These are phyloP conservation scores for Cladorrhinum sp. DNA, from an alignment of 2,329 filamentous ascomycete genomes.

Conservation along the genomic window DNA sequence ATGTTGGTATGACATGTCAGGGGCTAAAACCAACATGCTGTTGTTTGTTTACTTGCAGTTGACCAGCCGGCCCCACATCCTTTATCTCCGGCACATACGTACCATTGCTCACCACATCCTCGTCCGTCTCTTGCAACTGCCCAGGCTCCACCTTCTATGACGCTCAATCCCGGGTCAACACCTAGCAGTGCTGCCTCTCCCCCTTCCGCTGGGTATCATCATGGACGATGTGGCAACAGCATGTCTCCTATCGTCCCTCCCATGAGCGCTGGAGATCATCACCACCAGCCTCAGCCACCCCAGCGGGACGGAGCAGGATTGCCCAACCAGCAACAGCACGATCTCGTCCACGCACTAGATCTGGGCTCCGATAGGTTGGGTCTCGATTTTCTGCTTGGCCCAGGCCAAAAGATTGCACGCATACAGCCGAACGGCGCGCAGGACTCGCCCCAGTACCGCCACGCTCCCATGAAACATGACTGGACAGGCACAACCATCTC, in stretches of 20 bases:
- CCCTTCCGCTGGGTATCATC: conserved; percentile 13
- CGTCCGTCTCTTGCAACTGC: not conserved
- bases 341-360: conserved; percentile 55
- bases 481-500: conserved; percentile 36
- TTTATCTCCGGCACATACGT: conserved; percentile 34
- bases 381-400: conserved; percentile 69
- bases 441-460: conserved; percentile 43
- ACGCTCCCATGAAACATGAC: conserved; percentile 51
- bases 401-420: conserved; percentile 52
- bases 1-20: not conserved
- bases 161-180: conserved; percentile 11
- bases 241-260: conserved; percentile 15
- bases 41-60: conserved; percentile 13
- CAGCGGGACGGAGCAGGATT: conserved; percentile 30
- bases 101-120: conserved; percentile 25
- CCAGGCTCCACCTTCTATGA: conserved; percentile 15
- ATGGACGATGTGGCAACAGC: conserved; percentile 21
- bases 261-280: conserved; percentile 10
- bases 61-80: conserved; percentile 27
- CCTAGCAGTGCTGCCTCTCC: conserved; percentile 21
- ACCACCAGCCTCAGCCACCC: conserved; percentile 23
- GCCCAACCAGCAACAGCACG: conserved; percentile 48
- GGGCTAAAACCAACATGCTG: conserved; percentile 1
- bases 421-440: conserved; percentile 50
- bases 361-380: conserved; percentile 65